Base-by-base conservation (phyloP, 768 basidiomycete genomes). In the Podaxis sp. region DNA sequence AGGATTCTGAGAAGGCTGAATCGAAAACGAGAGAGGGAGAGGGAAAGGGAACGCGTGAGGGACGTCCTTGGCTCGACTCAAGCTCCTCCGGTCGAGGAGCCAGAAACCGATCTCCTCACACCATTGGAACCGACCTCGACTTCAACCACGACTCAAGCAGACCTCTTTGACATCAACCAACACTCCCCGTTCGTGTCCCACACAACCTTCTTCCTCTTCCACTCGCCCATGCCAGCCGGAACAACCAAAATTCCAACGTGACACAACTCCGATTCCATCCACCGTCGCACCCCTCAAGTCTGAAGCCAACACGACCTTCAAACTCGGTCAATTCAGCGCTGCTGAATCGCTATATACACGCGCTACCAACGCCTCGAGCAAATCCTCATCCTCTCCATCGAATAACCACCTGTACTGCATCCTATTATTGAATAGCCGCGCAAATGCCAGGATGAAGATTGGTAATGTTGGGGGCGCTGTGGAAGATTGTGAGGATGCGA, bases 241-340 rank as follows among this genome's bases (percentile, higher is more conserved):
- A 2, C 56, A 77, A 15, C 66, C 80, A 88, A 58, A 64, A n/a
- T 72, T 44, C 61, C 70, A 20, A 66, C 72, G 38, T 64, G 69
- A 48, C 57, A 67, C 48, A 53, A 65, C 55, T 66, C 69, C 30
- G 73, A 73, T n/a, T 69, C 84, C 6, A 75, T 80, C 7, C 74
- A 94, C 4, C 68, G 83, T n/a, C 64, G 77, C 1, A 87, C 87
- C 0, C 70, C 84, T 90, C 70, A 95, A 93, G 68, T 74, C 83
- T 0, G 73, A 77, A 0, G 96, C 93, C 10, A 89, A 89, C 15
- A 87, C 87, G 22, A 83, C 86, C 67, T 96, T 92, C 84, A 97
- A 95, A 73, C 88, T 97, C 10, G 96, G 96, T 1, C 89, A 91
- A 59, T 97, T 90, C 74, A 86, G 86, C 10, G 87, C 89, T 37